Conservation (phyloP, 257 asterid species). For the Scutellaria galericulata region DNA sequence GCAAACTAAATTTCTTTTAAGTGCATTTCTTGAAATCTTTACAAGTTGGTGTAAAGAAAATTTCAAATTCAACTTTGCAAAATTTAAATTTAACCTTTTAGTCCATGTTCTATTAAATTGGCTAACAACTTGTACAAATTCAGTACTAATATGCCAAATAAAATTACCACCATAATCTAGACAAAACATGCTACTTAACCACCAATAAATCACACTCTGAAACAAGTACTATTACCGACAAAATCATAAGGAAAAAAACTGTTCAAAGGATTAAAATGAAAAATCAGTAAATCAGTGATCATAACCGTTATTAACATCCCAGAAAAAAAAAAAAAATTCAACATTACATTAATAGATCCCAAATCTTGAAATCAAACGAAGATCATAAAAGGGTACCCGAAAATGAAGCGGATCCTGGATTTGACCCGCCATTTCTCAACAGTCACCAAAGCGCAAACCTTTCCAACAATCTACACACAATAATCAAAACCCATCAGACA, state of each 20-base stretch:
- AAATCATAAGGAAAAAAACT: neutral
- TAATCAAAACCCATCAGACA: slow-evolving; percentile 31
- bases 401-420: slow-evolving; percentile 62
- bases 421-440: slow-evolving; percentile 59
- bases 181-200: no score
- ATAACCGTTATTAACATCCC: neutral
- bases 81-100: no score
- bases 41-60: neutral
- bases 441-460: slow-evolving; percentile 30
- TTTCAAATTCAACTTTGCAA: neutral
- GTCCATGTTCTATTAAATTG: no score
- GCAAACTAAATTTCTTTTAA: neutral
- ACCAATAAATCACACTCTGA: neutral
- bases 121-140: no score
- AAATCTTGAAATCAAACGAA: slow-evolving; percentile 20
- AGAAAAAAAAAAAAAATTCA: neutral
- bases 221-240: neutral
- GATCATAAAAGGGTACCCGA: slow-evolving; percentile 47
- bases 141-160: neutral
- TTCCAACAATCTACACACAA: slow-evolving; percentile 29
- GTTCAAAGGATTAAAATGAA: neutral
- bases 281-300: neutral
- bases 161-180: neutral
- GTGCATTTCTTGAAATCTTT: slow-evolving; percentile 4
- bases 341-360: slow-evolving; percentile 10